Conservation (phyloP, 73 alveolate species). For the Durusdinium trenchii region DNA sequence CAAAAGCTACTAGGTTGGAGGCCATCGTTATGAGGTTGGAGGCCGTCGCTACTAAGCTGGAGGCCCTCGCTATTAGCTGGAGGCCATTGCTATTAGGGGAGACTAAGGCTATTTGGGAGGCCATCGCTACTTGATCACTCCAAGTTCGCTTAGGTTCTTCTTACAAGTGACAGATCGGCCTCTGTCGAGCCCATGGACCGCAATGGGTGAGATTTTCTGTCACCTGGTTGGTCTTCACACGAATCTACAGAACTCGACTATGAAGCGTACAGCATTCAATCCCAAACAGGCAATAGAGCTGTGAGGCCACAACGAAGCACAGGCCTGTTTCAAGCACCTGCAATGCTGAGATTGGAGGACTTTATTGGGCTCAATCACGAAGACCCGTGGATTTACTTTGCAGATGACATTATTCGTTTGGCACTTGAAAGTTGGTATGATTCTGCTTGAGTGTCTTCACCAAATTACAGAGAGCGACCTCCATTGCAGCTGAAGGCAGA, state of each 20-base stretch:
- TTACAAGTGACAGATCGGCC: conserved; percentile 21
- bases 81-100: too few species aligned
- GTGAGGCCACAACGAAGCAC: too few species aligned
- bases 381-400: conserved; percentile 72
- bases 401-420: conserved; percentile 64
- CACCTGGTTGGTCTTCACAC: not conserved
- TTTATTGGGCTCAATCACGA: conserved; percentile 54
- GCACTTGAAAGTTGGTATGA: not conserved
- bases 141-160: not conserved
- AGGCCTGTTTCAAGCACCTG: not conserved
- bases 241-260: too few species aligned
- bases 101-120: not conserved
- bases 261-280: too few species aligned
- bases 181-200: conserved; percentile 15
- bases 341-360: conserved; percentile 7
- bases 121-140: not conserved
- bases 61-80: too few species aligned
- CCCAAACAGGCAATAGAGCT: too few species aligned
- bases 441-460: too few species aligned
- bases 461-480: not conserved
- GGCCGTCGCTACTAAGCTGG: too few species aligned
- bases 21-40: too few species aligned
- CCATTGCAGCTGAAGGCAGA: not conserved
- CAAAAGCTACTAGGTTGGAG: too few species aligned
- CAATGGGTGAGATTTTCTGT: not conserved